phyloP scores from a whole-genome alignment of 352 stramenopile genomes.

The Globisporangium cederbergense region DNA sequence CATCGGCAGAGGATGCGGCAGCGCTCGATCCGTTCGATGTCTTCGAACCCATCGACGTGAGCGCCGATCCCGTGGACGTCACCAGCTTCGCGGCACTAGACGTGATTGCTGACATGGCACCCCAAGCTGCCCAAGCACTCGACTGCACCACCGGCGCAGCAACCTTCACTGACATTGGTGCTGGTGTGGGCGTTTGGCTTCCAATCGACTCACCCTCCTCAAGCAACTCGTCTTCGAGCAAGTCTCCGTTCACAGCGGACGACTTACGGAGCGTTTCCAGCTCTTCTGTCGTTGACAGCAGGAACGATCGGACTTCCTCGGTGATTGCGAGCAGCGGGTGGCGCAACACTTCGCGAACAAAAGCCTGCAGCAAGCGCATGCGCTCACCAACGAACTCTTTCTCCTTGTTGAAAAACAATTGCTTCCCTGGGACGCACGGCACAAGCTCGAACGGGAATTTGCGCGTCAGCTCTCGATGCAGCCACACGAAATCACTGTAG shows the following conservation, averaged over 20 bases:
- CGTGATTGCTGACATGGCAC: slow-evolving; percentile 67
- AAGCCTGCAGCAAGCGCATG: slow-evolving; percentile 79
- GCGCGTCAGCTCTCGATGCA: slow-evolving; percentile 60
- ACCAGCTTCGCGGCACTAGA: slow-evolving; percentile 74
- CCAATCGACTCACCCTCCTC: slow-evolving; percentile 28
- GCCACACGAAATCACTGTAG: slow-evolving; percentile 87
- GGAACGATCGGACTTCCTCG: slow-evolving; percentile 68
- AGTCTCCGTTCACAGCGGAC: slow-evolving; percentile 38
- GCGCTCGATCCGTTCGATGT: slow-evolving; percentile 22
- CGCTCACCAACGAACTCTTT: slow-evolving; percentile 84
- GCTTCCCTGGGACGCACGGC: slow-evolving; percentile 69
- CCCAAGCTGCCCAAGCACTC: slow-evolving; percentile 64
- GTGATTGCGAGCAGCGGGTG: slow-evolving; percentile 60
- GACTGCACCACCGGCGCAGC: slow-evolving; percentile 16
- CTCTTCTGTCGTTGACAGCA: slow-evolving; percentile 80
- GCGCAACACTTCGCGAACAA: slow-evolving; percentile 70
- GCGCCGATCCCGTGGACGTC: slow-evolving; percentile 54
- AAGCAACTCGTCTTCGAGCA: slow-evolving; percentile 33
- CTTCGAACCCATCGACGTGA: slow-evolving; percentile 39
- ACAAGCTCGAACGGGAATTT: slow-evolving; percentile 77
- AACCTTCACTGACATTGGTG: slow-evolving; percentile 19
- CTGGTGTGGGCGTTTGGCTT: background rate
- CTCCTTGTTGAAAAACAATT: slow-evolving; percentile 82
- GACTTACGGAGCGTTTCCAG: slow-evolving; percentile 65
- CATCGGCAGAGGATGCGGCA: slow-evolving; percentile 9